These are phyloP conservation scores for Urtica urens DNA, from an alignment of 306 rosid species.

Conservation along the genomic window DNA sequence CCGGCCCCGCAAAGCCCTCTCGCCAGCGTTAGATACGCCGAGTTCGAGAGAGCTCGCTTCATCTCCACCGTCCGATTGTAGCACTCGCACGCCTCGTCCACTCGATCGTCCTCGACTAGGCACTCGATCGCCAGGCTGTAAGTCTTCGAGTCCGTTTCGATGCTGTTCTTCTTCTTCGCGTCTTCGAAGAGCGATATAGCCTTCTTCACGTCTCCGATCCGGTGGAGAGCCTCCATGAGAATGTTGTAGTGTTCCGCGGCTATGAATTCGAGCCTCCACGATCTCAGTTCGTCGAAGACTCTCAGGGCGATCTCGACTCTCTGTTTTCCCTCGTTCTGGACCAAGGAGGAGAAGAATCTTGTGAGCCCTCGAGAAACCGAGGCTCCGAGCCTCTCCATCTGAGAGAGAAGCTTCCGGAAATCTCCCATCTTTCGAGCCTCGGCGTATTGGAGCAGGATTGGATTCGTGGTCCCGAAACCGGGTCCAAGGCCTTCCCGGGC, in stretches of 20 bases:
- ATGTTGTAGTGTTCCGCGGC: slow-evolving; percentile 46
- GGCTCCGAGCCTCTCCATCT: slow-evolving; percentile 48
- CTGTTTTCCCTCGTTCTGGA: slow-evolving; percentile 39
- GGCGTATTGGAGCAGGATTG: slow-evolving; percentile 42
- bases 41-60: slow-evolving; percentile 57
- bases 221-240: slow-evolving; percentile 49
- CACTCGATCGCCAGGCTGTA: slow-evolving; percentile 45
- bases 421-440: slow-evolving; percentile 37
- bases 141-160: slow-evolving; percentile 34
- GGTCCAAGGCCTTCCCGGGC: slow-evolving; percentile 54
- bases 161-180: slow-evolving; percentile 27
- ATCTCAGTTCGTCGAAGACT: slow-evolving; percentile 37
- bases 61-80: slow-evolving; percentile 60
- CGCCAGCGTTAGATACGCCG: slow-evolving; percentile 51
- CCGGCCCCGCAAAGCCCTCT: slow-evolving; percentile 55
- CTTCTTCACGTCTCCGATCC: slow-evolving; percentile 32
- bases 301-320: slow-evolving; percentile 33
- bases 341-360: slow-evolving; percentile 39
- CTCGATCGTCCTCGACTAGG: slow-evolving; percentile 39
- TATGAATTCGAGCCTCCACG: slow-evolving; percentile 33
- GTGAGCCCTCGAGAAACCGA: slow-evolving; percentile 37
- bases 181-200: slow-evolving; percentile 52
- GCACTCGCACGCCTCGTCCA: slow-evolving; percentile 53
- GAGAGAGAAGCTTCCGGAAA: slow-evolving; percentile 37
- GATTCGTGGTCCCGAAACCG: slow-evolving; percentile 36